These are phyloP conservation scores for Boletellus ananiceps DNA, from an alignment of 768 basidiomycete genomes.

Conservation along the genomic window DNA sequence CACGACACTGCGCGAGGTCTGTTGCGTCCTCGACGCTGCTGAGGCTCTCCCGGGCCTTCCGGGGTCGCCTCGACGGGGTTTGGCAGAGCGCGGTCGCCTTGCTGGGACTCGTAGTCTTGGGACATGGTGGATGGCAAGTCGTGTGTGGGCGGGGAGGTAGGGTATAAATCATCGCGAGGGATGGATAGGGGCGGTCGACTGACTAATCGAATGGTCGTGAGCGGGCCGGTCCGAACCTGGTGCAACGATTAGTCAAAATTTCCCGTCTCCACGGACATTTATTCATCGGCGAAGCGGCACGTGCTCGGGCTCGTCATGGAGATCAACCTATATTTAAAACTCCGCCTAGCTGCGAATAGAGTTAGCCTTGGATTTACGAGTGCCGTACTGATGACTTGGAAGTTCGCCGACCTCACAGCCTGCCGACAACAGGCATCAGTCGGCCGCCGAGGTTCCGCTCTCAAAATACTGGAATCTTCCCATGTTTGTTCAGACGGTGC, in stretches of 20 bases:
- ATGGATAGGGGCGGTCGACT: conserved; percentile 12
- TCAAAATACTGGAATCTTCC: too few species aligned
- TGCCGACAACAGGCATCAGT: too few species aligned
- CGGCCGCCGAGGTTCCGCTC: too few species aligned
- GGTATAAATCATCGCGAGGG: background rate
- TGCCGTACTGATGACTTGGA: too few species aligned
- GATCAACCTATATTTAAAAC: too few species aligned
- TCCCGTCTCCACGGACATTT: too few species aligned
- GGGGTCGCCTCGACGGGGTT: conserved; percentile 3
- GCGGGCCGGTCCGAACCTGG: background rate
- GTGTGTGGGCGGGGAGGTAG: background rate
- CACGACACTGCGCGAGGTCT: conserved; percentile 2
- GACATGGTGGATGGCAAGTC: conserved; percentile 12
- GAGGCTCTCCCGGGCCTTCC: conserved; percentile 4
- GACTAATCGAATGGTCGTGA: conserved; percentile 13
- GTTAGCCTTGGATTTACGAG: too few species aligned
- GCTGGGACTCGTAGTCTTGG: background rate
- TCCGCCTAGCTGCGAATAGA: too few species aligned
- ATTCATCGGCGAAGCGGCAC: too few species aligned
- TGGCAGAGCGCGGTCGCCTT: background rate
- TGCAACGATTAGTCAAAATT: too few species aligned
- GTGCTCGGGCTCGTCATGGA: too few species aligned
- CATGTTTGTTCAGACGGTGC: background rate
- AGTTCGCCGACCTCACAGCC: too few species aligned
- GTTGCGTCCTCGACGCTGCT: background rate